Percentiles rank a stretch among this genome's conserved stretches.
phyloP scores from a whole-genome alignment of 257 asterid species.

The Perilla frutescens region DNA sequence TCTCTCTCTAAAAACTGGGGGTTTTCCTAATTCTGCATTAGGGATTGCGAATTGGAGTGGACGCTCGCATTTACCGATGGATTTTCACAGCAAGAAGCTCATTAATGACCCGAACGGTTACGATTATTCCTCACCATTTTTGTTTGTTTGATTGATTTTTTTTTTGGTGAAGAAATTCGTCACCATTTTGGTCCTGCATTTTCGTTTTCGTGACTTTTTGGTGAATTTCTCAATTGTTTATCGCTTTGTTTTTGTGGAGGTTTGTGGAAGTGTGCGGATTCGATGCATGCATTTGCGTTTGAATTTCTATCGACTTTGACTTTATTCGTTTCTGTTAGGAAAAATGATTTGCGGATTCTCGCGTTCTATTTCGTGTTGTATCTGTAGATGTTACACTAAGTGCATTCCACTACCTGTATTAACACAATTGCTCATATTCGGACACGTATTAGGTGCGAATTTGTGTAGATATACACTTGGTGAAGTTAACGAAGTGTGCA shows the following conservation, averaged over 20 bases:
- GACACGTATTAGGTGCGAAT: neutral
- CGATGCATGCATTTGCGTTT: slow-evolving; percentile 42
- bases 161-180: neutral
- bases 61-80: slow-evolving; percentile 52
- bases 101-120: slow-evolving; percentile 91
- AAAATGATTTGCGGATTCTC: slow-evolving; percentile 27
- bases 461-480: neutral
- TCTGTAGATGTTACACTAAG: neutral
- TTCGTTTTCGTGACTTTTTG: slow-evolving; percentile 25
- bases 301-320: slow-evolving; percentile 36
- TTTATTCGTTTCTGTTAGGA: slow-evolving; percentile 17
- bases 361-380: slow-evolving; percentile 15
- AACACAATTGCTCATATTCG: neutral
- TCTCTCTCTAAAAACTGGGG: slow-evolving; percentile 39
- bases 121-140: slow-evolving; percentile 1
- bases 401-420: slow-evolving; percentile 12
- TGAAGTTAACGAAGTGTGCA: neutral
- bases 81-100: slow-evolving; percentile 80
- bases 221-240: slow-evolving; percentile 7
- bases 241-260: slow-evolving; percentile 7
- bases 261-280: slow-evolving; percentile 31
- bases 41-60: slow-evolving; percentile 34
- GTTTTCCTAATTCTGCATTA: slow-evolving; percentile 42
- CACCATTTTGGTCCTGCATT: slow-evolving; percentile 26
- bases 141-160: neutral